Percentiles rank a stretch among this genome's conserved stretches.
These are phyloP conservation scores for Paracorniculantispora psalliotae DNA, from an alignment of 2,329 filamentous ascomycete genomes.

Conservation along the genomic window DNA sequence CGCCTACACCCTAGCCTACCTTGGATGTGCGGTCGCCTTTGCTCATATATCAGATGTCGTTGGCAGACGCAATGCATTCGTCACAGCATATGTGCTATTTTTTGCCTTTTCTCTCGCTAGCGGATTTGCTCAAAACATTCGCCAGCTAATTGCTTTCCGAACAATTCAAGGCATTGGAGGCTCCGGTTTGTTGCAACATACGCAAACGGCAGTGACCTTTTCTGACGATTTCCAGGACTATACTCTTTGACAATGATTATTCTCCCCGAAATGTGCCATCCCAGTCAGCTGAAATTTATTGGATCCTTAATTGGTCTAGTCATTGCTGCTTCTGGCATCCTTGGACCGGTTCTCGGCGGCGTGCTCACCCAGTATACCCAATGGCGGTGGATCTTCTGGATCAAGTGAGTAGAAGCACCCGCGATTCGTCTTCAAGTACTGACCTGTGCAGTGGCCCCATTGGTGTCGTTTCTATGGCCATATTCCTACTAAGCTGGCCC, in stretches of 20 bases:
- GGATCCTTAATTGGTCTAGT: conserved; percentile 45
- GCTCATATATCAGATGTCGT: conserved; percentile 51
- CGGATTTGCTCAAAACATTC: conserved; percentile 39
- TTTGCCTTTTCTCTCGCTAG: conserved; percentile 53
- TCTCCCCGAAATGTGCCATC: conserved; percentile 45
- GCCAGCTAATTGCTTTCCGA: conserved; percentile 38
- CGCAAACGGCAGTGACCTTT: too few species aligned
- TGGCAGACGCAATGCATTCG: conserved; percentile 48
- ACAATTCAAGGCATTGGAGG: conserved; percentile 43
- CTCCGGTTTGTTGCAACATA: conserved; percentile 39
- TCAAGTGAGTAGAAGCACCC: conserved; percentile 43
- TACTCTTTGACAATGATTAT: conserved; percentile 54
- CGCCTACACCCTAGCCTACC: conserved; percentile 51
- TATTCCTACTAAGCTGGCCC: conserved; percentile 50
- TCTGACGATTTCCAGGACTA: conserved; percentile 30
- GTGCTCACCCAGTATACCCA: conserved; percentile 43
- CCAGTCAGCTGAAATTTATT: conserved; percentile 36
- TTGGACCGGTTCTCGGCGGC: conserved; percentile 49
- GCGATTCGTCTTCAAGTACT: conserved; percentile 14
- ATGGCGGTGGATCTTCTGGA: conserved; percentile 56
- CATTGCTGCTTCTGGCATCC: conserved; percentile 42
- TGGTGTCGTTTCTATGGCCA: conserved; percentile 38
- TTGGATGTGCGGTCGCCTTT: conserved; percentile 52
- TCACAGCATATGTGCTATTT: conserved; percentile 48
- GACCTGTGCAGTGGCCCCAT: conserved; percentile 41